Evolutionary conservation across 169 alveolate genomes (phyloP), one percentile per base, ranked within the genome.

Genomic region (Amoebophrya sp.): DNA sequence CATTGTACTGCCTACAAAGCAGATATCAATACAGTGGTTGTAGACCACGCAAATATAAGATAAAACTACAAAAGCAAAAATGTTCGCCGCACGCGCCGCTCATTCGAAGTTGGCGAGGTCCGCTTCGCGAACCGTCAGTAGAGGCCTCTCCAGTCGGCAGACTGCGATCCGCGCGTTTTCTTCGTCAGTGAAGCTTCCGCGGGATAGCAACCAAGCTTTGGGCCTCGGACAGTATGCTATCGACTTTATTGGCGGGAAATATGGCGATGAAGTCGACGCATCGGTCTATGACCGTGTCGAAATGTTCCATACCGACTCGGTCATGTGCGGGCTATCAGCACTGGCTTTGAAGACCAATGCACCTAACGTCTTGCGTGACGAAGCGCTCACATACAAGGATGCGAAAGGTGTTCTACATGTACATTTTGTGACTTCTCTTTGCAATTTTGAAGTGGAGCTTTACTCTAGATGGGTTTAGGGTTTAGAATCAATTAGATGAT

Each of bases 261-360:
- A 89, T 14, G 94, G 92, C 33, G 92, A 89, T 89, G 65, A 92
- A 39, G 89, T 89, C 0, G 94, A 92, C 23, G 94, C 94, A 10
- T 89, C 92, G 2, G 94, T 92, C 40, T 92, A 77, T 39, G 94
- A 92, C 91, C 94, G 94, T 0, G 91, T 92, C 89, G 94, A 65
- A 36, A 89, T 89, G 92, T 92, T 92, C 40, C 94, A 92, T 91
- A 92, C 94, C 38, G 94, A 92, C 39, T 65, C 91, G 47, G 94
- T 97, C 33, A 77, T 97, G 90, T 96, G 97, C 78, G 98, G 98
- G n/a, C 76, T 97, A 38, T 96, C 98, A 12, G 98, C 98, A 24
- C 90, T 97, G 78, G 97, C 98, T 40, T 90, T 96, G 94, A 94
- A 93, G 90, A 96, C 98, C 34, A 97, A 97, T 78, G 98, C 98